Conservation (phyloP, 176 grass and related monocot species). For the Phyllostachys edulis region DNA sequence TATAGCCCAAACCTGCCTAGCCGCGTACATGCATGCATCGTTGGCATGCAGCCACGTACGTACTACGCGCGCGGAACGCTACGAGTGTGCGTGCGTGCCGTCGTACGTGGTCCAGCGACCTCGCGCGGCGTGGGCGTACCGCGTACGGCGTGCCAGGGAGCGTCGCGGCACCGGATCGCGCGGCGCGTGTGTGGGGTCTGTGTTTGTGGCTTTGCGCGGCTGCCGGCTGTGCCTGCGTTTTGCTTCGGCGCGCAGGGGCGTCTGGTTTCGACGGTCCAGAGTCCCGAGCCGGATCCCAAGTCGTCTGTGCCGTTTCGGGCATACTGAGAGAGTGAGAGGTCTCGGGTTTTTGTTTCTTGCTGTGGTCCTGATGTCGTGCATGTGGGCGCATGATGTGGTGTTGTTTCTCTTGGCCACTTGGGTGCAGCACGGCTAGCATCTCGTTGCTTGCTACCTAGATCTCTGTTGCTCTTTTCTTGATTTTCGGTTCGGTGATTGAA, state of each 20-base stretch:
- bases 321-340: neutral
- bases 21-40: neutral
- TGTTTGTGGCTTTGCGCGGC: neutral
- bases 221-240: neutral
- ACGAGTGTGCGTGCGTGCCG: neutral
- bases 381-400: neutral
- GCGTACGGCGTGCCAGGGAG: neutral
- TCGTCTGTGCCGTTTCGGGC: slow-evolving; percentile 19
- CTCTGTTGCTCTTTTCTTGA: neutral
- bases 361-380: slow-evolving; percentile 35
- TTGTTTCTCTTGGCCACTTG: slow-evolving; percentile 3
- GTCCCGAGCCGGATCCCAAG: neutral
- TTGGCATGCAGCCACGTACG: neutral
- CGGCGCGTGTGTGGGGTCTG: neutral
- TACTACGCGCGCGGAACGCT: neutral
- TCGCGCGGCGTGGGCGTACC: neutral
- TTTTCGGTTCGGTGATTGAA: neutral
- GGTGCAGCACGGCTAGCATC: neutral
- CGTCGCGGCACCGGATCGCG: neutral
- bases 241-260: neutral
- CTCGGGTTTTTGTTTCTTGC: neutral
- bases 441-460: neutral
- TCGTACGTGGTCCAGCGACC: neutral
- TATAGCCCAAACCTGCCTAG: neutral
- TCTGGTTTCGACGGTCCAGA: neutral